Evolutionary conservation across 2,329 filamentous ascomycete genomes (phyloP), one percentile per base, ranked within the genome.

Genomic region (Talaromyces rugulosus): DNA sequence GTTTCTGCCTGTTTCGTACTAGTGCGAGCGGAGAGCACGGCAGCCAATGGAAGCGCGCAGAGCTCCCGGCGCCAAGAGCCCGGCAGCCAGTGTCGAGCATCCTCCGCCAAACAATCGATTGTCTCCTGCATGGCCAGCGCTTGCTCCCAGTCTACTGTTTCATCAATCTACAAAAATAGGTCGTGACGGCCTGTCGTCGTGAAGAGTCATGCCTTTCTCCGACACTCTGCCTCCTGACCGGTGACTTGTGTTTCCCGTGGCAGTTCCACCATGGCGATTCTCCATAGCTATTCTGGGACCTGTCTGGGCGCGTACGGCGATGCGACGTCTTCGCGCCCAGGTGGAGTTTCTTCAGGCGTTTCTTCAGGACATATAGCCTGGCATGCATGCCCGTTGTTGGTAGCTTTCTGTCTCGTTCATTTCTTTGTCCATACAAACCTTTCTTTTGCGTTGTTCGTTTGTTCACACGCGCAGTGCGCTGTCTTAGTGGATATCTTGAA

Each of bases 281-380:
- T 16, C 44, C 58, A 63, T 62, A 56, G 62, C 68, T 70, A 68
- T 70, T 71, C 66, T 69, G 63, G 64, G 68, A 68, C 59, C 54
- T 23, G 23, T 23, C 1, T 42, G 64, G 69, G 73, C 73, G 74
- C 72, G 65, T 75, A 66, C 69, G 65, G 58, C 34, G 51, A 60
- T 57, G 36, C 40, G 27, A 58, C 56, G 34, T 55, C 28, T 60
- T 60, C 30, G 50, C 23, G 34, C 33, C 31, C n/a, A 7, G 54
- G 54, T 56, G 50, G 50, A 53, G 27, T 2, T 2, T 23, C 23
- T 23, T 23, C 23, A 23, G 23, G 23, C 14, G 23, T 7, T 14
- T 50, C 50, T 59, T 33, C 34, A 23, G 30, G 56, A 50, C 23
- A 51, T 33, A 59, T 18, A 23, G 50, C 44, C n/a, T 27, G 42